phyloP scores from a whole-genome alignment of 441 rosid genomes.

The Aleurites moluccanus region DNA sequence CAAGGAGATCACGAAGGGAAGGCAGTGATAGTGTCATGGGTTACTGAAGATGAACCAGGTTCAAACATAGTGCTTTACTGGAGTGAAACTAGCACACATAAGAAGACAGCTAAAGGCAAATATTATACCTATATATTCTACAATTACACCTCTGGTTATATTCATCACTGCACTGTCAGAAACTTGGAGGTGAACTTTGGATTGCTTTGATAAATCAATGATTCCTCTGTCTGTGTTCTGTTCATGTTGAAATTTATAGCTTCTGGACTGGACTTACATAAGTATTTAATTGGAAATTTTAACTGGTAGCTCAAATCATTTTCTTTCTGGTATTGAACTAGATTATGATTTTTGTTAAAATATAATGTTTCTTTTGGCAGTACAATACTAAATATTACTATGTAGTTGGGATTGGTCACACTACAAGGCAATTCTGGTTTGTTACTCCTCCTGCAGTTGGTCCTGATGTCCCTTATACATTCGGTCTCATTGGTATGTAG shows the following conservation, averaged over 20 bases:
- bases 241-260: neutral
- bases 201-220: slow-evolving; percentile 6
- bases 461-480: slow-evolving; percentile 82
- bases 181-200: slow-evolving; percentile 53
- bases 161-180: slow-evolving; percentile 75
- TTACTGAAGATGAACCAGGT: slow-evolving; percentile 62
- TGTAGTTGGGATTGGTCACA: slow-evolving; percentile 53
- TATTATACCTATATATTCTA: slow-evolving; percentile 45
- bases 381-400: slow-evolving; percentile 68
- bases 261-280: neutral
- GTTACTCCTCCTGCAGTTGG: slow-evolving; percentile 78
- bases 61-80: slow-evolving; percentile 65
- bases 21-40: slow-evolving; percentile 90
- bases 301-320: neutral
- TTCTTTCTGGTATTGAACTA: neutral
- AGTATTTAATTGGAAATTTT: neutral
- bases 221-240: slow-evolving; percentile 4
- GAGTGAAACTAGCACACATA: slow-evolving; percentile 40
- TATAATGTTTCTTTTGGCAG: slow-evolving; percentile 35
- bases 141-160: slow-evolving; percentile 75
- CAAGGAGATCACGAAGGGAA: slow-evolving; percentile 83
- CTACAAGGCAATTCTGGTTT: slow-evolving; percentile 65
- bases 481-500: slow-evolving; percentile 77
- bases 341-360: slow-evolving; percentile 5
- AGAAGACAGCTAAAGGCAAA: slow-evolving; percentile 52